Conservation (phyloP, 495 filamentous ascomycete species). For the Penicillium turbatum region DNA sequence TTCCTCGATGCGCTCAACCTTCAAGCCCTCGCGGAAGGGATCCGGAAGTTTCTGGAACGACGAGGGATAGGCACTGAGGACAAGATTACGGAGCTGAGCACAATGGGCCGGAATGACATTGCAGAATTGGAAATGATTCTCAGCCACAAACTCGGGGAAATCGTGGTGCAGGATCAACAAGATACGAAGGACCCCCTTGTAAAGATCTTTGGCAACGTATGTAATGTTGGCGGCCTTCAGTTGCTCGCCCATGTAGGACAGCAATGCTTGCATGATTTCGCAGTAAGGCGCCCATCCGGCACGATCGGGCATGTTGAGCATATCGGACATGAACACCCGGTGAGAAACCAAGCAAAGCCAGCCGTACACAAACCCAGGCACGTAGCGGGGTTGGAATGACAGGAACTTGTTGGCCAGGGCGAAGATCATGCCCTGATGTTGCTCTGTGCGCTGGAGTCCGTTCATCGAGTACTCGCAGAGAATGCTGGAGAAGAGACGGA, state of each 20-base stretch:
- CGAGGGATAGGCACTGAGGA: constrained; percentile 78
- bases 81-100: constrained; percentile 82
- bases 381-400: constrained; percentile 68
- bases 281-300: constrained; percentile 72
- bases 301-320: constrained; percentile 66
- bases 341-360: constrained; percentile 84
- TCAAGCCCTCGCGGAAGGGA: constrained; percentile 73
- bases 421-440: constrained; percentile 65
- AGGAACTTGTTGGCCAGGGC: constrained; percentile 69
- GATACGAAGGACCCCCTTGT: constrained; percentile 76
- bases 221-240: constrained; percentile 70
- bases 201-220: constrained; percentile 71
- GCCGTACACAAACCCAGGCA: constrained; percentile 74
- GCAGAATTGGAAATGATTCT: constrained; percentile 81
- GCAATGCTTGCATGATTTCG: constrained; percentile 67
- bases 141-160: constrained; percentile 86
- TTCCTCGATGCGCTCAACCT: constrained; percentile 76
- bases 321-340: constrained; percentile 76
- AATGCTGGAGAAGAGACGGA: constrained; percentile 82
- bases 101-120: constrained; percentile 81
- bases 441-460: constrained; percentile 46
- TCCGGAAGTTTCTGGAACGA: constrained; percentile 73
- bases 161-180: constrained; percentile 87
- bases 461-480: constrained; percentile 61
- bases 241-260: constrained; percentile 72